Evolutionary conservation across 2,329 filamentous ascomycete species (phyloP), one percentile per base, ranked within the genome.

Genomic region (Aphanoascus verrucosus): DNA sequence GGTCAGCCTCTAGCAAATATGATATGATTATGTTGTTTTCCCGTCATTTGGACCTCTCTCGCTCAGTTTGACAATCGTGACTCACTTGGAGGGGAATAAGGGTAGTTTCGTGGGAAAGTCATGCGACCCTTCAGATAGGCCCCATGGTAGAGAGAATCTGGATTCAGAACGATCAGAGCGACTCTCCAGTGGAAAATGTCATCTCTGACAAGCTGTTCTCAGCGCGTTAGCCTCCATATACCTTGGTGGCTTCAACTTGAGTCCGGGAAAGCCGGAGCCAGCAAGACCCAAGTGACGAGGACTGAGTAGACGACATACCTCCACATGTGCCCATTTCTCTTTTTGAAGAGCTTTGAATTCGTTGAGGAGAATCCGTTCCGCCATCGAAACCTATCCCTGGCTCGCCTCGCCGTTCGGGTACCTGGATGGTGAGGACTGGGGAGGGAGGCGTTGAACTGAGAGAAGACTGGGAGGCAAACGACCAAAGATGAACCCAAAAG

Each of bases 271-370:
- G 35, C 11, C n/a, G 35, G n/a, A 12, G 35, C n/a, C n/a, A n/a
- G 11, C 9, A 12, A 32, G 15, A 3, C 11, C 14, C 32, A 8
- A 2, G 19, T 15, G 5, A 19, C 45, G 28, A 23, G 11, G n/a
- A n/a, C 31, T 28, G 38, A 41, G n/a, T n/a, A n/a, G n/a, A n/a
- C n/a, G n/a, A 64, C 79, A 57, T 70, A 89, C 86, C 67, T 94
- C 86, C 60, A 96, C 88, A 62, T 91, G 82, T 15, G 94, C 85
- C 91, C 91, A 98, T 67, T 88, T 88, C 77, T 96, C 90, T 69
- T 93, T 89, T 52, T 81, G 77, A 40, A 97, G 78, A 43, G 80
- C 77, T 69, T 86, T 85, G 73, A 88, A 83, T 76, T 97, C 91
- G 61, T 85, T 85, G 86, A 94, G 88, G 53, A 97, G 78, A 49